These are phyloP conservation scores for Pyrrhoderma noxium DNA, from an alignment of 1,284 basidiomycete species.

Conservation along the genomic window DNA sequence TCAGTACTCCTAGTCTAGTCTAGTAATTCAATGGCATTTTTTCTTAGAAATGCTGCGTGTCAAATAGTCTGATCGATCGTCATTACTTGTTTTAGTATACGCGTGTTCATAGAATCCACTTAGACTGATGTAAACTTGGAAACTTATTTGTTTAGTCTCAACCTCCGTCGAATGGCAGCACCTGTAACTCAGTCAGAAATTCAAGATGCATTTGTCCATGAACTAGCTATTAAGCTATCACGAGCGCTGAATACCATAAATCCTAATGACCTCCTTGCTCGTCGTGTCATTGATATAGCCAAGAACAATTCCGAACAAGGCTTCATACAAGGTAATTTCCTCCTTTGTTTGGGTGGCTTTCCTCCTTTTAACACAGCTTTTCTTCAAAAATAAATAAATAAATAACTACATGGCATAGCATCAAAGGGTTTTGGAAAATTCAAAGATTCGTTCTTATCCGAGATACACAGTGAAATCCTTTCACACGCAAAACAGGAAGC, in stretches of 20 bases:
- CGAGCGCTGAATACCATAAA: conserved; percentile 72
- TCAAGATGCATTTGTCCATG: conserved; percentile 59
- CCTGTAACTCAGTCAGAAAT: conserved; percentile 13
- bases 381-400: neutral
- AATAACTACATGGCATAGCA: conserved; percentile 47
- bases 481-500: conserved; percentile 61
- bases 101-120: no score
- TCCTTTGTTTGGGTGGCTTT: neutral
- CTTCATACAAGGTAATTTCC: conserved; percentile 49
- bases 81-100: no score
- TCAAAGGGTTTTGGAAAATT: conserved; percentile 84
- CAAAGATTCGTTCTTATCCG: conserved; percentile 51
- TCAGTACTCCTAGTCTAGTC: neutral
- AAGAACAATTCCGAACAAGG: conserved; percentile 56
- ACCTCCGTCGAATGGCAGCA: conserved; percentile 5
- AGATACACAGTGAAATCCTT: conserved; percentile 50
- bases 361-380: neutral
- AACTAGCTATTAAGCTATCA: conserved; percentile 75
- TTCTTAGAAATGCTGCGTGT: neutral
- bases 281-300: conserved; percentile 74
- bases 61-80: no score
- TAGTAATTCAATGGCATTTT: conserved; percentile 1
- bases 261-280: conserved; percentile 76
- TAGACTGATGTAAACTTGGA: no score
- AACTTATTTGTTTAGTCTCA: no score